phyloP scores from a whole-genome alignment of 2,329 filamentous ascomycete species.

The Fusarium sublunatum region DNA sequence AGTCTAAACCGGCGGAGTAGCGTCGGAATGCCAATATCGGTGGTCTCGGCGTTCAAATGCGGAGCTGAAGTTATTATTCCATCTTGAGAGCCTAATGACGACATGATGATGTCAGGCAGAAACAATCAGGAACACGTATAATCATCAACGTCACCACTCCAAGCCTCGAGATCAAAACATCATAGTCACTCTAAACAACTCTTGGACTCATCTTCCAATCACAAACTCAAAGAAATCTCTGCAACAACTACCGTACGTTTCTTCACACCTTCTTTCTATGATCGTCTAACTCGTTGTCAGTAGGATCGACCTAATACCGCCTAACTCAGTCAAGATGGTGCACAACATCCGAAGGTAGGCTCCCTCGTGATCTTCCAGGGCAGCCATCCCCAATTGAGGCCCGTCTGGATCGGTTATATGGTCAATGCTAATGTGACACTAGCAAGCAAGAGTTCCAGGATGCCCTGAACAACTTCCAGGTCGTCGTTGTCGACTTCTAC shows the following conservation, averaged over 20 bases:
- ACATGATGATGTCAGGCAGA: slow-evolving; percentile 33
- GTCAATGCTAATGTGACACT: background rate
- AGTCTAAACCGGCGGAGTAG: background rate
- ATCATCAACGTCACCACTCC: slow-evolving; percentile 18
- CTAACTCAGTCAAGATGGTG: slow-evolving; percentile 28
- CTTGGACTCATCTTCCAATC: background rate
- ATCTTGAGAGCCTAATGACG: slow-evolving; percentile 21
- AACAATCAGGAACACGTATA: background rate
- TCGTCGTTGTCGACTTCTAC: slow-evolving; percentile 34
- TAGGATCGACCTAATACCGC: background rate
- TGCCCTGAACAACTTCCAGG: slow-evolving; percentile 15
- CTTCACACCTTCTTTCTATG: background rate
- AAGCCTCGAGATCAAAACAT: slow-evolving; percentile 8
- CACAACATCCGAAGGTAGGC: slow-evolving; percentile 32
- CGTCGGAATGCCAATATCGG: background rate
- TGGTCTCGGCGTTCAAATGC: background rate
- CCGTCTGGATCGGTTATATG: background rate
- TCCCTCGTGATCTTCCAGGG: background rate
- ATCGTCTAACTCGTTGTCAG: slow-evolving; percentile 7
- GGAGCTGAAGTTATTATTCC: slow-evolving; percentile 1
- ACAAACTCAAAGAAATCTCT: background rate
- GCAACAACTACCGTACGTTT: background rate
- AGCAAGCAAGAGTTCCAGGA: slow-evolving; percentile 36
- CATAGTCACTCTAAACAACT: background rate
- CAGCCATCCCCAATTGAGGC: background rate